These are phyloP conservation scores for Amanita muscaria DNA, from an alignment of 768 basidiomycete species.

Conservation along the genomic window DNA sequence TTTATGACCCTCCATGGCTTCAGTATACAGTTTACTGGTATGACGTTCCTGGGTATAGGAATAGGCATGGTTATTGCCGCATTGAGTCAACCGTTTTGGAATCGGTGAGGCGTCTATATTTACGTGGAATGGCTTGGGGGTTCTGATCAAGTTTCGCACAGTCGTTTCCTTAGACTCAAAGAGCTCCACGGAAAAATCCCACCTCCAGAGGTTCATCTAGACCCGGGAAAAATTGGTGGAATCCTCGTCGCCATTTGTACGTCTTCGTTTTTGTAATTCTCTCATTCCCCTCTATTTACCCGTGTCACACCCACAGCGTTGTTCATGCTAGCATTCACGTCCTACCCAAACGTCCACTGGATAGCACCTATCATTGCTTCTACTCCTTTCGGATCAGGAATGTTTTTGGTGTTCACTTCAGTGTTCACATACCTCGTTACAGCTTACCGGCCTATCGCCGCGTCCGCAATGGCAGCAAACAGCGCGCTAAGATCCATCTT, in stretches of 20 bases:
- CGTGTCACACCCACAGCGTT: slow-evolving; percentile 33
- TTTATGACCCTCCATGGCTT: slow-evolving; percentile 41
- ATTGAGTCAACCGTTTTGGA: slow-evolving; percentile 45
- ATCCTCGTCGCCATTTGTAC: slow-evolving; percentile 52
- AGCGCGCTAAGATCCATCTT: slow-evolving; percentile 53
- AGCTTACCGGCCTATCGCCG: slow-evolving; percentile 56
- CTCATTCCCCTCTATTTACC: slow-evolving; percentile 31
- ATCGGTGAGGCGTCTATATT: slow-evolving; percentile 35
- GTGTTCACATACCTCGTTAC: slow-evolving; percentile 69
- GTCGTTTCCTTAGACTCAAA: slow-evolving; percentile 29
- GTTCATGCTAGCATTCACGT: slow-evolving; percentile 56
- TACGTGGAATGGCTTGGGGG: background rate
- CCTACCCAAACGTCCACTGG: slow-evolving; percentile 44
- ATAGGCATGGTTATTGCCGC: slow-evolving; percentile 41
- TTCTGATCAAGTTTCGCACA: too few species aligned
- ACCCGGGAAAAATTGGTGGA: slow-evolving; percentile 63
- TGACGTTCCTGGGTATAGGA: slow-evolving; percentile 55
- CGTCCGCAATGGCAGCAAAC: slow-evolving; percentile 62
- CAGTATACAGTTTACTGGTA: slow-evolving; percentile 40
- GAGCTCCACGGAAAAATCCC: slow-evolving; percentile 35
- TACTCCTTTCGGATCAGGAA: slow-evolving; percentile 53
- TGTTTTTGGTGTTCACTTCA: slow-evolving; percentile 62
- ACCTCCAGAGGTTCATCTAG: slow-evolving; percentile 57
- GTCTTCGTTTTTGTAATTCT: too few species aligned
- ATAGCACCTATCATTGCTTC: slow-evolving; percentile 58